phyloP scores from a whole-genome alignment of 345 rosid genomes.

The Chamaenerion angustifolium region DNA sequence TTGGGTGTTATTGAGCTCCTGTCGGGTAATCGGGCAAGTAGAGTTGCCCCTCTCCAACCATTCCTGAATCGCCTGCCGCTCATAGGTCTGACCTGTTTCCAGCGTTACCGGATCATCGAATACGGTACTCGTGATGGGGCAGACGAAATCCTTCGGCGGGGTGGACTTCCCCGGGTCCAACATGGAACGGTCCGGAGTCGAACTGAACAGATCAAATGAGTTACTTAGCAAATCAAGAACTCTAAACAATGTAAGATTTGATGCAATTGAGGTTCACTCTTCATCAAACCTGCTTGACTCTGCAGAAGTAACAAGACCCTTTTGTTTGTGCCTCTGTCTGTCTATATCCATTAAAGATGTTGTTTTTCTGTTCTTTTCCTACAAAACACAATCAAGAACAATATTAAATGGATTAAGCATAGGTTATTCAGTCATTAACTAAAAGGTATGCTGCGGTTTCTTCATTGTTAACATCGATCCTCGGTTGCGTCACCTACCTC shows the following conservation, averaged over 20 bases:
- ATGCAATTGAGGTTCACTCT: constrained; percentile 6
- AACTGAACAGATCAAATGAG: constrained; percentile 3
- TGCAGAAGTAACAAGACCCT: constrained; percentile 16
- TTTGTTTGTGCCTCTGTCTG: constrained; percentile 15
- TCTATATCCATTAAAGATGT: constrained; percentile 19
- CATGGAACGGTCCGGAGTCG: constrained; percentile 29
- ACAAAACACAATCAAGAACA: constrained; percentile 14
- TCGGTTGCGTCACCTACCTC: constrained; percentile 25
- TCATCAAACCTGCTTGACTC: constrained; percentile 27
- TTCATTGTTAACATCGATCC: background rate
- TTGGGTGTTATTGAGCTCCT: constrained; percentile 31
- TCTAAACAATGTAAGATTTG: constrained; percentile 10
- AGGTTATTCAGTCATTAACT: constrained; percentile 19
- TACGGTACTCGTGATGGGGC: constrained; percentile 50
- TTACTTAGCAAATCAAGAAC: constrained; percentile 11
- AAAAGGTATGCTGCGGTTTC: background rate
- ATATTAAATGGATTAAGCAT: constrained; percentile 9
- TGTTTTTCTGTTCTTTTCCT: constrained; percentile 27
- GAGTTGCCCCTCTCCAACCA: constrained; percentile 60
- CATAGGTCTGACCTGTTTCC: constrained; percentile 75
- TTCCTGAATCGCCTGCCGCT: constrained; percentile 51
- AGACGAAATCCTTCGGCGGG: constrained; percentile 57
- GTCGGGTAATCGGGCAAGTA: constrained; percentile 62
- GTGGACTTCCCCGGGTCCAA: constrained; percentile 24
- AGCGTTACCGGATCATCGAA: constrained; percentile 61